phyloP scores from a whole-genome alignment of 768 basidiomycete genomes.

The Auricularia auricula-judae region DNA sequence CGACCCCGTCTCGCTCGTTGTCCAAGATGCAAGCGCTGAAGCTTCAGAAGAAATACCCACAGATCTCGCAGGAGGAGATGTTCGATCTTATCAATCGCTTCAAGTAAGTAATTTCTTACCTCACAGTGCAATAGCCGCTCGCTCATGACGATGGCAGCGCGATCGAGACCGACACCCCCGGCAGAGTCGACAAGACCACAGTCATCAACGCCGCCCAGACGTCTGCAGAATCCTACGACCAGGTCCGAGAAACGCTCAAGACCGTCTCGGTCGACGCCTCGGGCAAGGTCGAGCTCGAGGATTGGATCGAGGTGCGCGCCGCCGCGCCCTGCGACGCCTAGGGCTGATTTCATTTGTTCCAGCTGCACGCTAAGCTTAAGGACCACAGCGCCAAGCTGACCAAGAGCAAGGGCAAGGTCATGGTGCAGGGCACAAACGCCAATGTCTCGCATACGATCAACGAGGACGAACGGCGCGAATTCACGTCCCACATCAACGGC shows the following conservation, averaged over 20 bases:
- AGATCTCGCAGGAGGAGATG: constrained; percentile 88
- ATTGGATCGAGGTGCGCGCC: constrained; percentile 84
- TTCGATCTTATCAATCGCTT: constrained; percentile 88
- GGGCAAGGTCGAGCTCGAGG: constrained; percentile 93
- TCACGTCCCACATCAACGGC: constrained; percentile 96
- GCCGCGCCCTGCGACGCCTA: neutral
- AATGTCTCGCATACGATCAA: constrained; percentile 97
- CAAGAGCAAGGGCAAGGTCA: constrained; percentile 79
- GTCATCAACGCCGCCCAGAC: constrained; percentile 71
- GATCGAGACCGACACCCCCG: constrained; percentile 68
- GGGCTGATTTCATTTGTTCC: neutral
- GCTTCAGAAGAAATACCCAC: constrained; percentile 85
- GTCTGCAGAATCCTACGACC: constrained; percentile 83
- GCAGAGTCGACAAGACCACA: constrained; percentile 70
- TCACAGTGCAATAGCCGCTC: constrained; percentile 5
- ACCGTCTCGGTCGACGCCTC: constrained; percentile 88
- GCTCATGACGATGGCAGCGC: constrained; percentile 30
- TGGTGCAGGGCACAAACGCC: constrained; percentile 87
- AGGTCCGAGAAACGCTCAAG: constrained; percentile 83
- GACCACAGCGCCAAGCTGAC: constrained; percentile 28
- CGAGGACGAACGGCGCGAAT: constrained; percentile 89
- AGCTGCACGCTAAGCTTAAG: constrained; percentile 76
- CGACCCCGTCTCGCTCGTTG: neutral
- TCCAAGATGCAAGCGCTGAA: constrained; percentile 66
- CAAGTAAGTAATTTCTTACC: constrained; percentile 54